These are phyloP conservation scores for Mycena floridula DNA, from an alignment of 768 basidiomycete genomes.

Conservation along the genomic window DNA sequence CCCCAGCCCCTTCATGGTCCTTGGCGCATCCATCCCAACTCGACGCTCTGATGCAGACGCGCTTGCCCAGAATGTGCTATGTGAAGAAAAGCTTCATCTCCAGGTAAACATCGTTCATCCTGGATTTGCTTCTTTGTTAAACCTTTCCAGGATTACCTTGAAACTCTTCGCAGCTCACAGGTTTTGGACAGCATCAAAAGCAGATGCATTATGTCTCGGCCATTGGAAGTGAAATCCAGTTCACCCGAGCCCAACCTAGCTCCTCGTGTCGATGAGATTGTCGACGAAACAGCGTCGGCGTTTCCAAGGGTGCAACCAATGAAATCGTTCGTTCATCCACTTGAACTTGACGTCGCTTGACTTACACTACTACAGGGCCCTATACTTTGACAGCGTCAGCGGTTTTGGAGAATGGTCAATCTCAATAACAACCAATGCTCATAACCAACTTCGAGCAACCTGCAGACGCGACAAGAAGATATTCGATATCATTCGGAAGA, in stretches of 20 bases:
- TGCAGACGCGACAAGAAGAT: constrained; percentile 36
- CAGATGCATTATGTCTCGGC: too few species aligned
- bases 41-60: constrained; percentile 12
- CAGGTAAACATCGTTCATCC: constrained; percentile 17
- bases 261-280: too few species aligned
- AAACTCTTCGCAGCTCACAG: constrained; percentile 4
- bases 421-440: constrained; percentile 45
- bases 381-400: constrained; percentile 52
- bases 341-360: neutral
- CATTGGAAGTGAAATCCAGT: too few species aligned
- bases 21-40: constrained; percentile 21
- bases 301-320: constrained; percentile 48
- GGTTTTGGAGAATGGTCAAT: constrained; percentile 65
- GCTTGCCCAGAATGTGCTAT: constrained; percentile 12
- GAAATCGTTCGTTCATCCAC: constrained; percentile 33
- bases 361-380: constrained; percentile 23
- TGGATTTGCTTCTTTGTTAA: neutral
- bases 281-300: constrained; percentile 17
- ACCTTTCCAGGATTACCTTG: neutral
- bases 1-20: constrained; percentile 19
- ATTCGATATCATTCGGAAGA: constrained; percentile 56
- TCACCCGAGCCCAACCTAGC: too few species aligned
- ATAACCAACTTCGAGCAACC: constrained; percentile 40
- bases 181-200: neutral
- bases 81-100: constrained; percentile 19